Base-by-base conservation (phyloP, 202 grass and related monocot genomes). In the Zoysia matrella region DNA sequence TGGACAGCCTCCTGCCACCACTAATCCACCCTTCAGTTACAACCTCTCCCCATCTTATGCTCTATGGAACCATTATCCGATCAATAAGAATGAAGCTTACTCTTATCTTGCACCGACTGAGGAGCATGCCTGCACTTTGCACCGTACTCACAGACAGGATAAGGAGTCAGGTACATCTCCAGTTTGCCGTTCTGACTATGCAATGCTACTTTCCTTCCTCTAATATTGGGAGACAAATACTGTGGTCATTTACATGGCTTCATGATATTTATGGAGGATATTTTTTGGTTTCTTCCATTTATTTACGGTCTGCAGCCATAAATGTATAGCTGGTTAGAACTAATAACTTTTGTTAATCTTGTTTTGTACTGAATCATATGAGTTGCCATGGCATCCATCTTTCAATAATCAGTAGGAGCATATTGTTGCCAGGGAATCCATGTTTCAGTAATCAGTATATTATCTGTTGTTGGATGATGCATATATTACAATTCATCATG, bases 51-150 rank as follows among this genome's bases (percentile, higher is more conserved):
- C 80, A 14, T 74, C 79, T 14, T 83, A 74, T 43, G 55, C 79
- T 30, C 76, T 86, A 30, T 90, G 83, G 88, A 65, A 69, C 42
- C 78, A 86, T 70, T 89, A 73, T 67, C 65, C 83, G 79, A 74
- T 86, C 43, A 89, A 89, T 79, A 86, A 86, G 69, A 90, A 79
- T 74, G 68, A 15, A 0, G 60, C 80, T 42, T 82, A 51, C 69
- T 55, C 80, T 53, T 86, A 86, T 72, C 55, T 79, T 74, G 30
- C 69, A 7, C 60, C 62, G 1, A 71, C 82, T 45, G 83, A 86
- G 2, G 83, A 90, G 7, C 52, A 71, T 36, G 7, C 54, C 18
- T 62, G 71, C 47, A 61, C 67, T 15, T 61, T 83, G 48, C 60
- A 49, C 79, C 79, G 63, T 57, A 40, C 55, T 36, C 76, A 64